Base-by-base conservation (phyloP, 1,284 basidiomycete species). In the Ganoderma lingzhi region DNA sequence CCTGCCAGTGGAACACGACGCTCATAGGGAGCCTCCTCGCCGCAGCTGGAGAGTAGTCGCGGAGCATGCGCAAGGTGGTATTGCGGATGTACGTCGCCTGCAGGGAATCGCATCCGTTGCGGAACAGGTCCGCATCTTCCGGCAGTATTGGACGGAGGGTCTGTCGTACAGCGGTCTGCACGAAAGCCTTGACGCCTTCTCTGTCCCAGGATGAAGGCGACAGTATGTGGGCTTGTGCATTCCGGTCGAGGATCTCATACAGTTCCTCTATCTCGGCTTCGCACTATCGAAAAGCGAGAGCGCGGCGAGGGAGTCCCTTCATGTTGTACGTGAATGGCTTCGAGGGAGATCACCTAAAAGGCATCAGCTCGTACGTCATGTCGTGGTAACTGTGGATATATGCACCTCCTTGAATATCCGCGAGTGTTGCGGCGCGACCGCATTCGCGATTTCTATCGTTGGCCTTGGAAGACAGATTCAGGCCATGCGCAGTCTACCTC, bases 371-470 rank as follows among this genome's bases (percentile, higher is more conserved):
- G 15, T 62, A 15, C 1, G 9, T 42, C 19, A 32, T 12, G 23
- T 58, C 4, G 44, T 15, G 28, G 32, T 28, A 51, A 51, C 63
- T 15, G 30, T 17, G 28, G 28, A 9, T 41, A n/a, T n/a, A 32
- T 65, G 30, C n/a, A 77, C 77, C 75, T 78, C 77, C 59, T 78
- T 85, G 76, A 83, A 84, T 17, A 85, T 74, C 48, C 84, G 76
- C 17, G 82, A 82, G 59, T 84, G 83, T 55, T 81, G 78, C 1
- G 83, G 83, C 12, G 81, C 81, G 41, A 76, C 80, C 6, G 71
- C 70, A 65, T 84, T 85, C 42, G 80, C 78, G 45, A 79, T 74
- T 59, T 84, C 78, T 1, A 85, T 69, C 4, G 77, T 79, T 2
- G 79, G 75, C 81, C 83, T 85, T 44, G 1, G 48, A 3, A 32